These are phyloP conservation scores for Mortierella sp. DNA, from an alignment of 371 early-diverging fungal species.

Conservation along the genomic window DNA sequence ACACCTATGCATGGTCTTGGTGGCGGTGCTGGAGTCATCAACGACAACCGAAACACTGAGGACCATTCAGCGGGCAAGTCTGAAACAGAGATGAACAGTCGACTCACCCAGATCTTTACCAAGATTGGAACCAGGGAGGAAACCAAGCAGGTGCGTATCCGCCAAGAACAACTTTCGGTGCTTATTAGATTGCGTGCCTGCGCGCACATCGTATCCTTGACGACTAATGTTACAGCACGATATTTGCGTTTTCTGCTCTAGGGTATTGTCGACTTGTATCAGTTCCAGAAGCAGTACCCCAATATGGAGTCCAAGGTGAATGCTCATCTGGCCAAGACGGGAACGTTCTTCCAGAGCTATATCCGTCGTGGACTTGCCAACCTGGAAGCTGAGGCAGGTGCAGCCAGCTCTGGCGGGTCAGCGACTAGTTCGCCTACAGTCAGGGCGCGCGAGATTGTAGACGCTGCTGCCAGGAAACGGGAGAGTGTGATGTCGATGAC, in stretches of 20 bases:
- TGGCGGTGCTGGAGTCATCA: not conserved
- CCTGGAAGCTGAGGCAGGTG: constrained; percentile 72
- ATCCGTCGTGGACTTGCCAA: constrained; percentile 79
- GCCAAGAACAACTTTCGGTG: not conserved
- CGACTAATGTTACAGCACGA: not conserved
- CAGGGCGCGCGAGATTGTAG: constrained; percentile 26
- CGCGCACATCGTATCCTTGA: not conserved
- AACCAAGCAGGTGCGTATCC: constrained; percentile 73
- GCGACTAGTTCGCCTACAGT: constrained; percentile 9
- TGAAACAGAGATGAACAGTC: constrained; percentile 69
- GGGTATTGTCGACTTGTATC: constrained; percentile 84
- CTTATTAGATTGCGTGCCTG: not conserved
- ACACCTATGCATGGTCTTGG: not conserved
- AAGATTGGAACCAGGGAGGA: constrained; percentile 82
- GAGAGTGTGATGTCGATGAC: constrained; percentile 41
- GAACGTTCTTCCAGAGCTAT: constrained; percentile 84
- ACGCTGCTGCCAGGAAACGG: constrained; percentile 34
- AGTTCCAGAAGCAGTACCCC: constrained; percentile 81
- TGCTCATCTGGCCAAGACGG: constrained; percentile 72
- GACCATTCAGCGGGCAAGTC: constrained; percentile 34
- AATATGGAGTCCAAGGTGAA: constrained; percentile 74
- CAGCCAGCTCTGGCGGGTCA: constrained; percentile 37
- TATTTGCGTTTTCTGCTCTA: constrained; percentile 28
- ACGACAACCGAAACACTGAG: constrained; percentile 19
- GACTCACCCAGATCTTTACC: constrained; percentile 78